Base-by-base conservation (phyloP, 2,329 filamentous ascomycete species). In the Paecilomyces dactylethromorphus region DNA sequence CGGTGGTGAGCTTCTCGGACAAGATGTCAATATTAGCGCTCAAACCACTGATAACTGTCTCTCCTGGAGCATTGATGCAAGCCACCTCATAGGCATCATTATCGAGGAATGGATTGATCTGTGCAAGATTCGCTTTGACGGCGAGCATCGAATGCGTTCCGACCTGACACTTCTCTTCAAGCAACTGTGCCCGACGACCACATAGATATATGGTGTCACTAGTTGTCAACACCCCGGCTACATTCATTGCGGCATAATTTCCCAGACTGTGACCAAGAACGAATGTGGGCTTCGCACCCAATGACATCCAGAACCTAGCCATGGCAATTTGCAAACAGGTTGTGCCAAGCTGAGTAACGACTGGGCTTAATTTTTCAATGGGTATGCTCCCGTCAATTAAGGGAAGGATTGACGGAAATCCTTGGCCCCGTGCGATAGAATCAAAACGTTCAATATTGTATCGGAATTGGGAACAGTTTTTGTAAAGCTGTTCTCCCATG, bases 141-240 rank as follows among this genome's bases (percentile, higher is more conserved):
- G 76, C 76, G 15, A 79, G 67, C 77, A 79, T 79, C 2, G 75
- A 69, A 56, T 78, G 75, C 2, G 75, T 79, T 55, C 74, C 75
- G 49, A 70, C 64, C 12, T 73, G 66, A 60, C 76, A 78, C 58
- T 72, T 69, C 53, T 74, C 66, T 26, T 73, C 71, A 11, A 79
- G 69, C 1, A 79, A 68, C 52, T 74, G 68, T 11, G 76, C 77
- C 4, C 77, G 68, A 24, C 67, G 72, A 22, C 76, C 76, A 54
- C 74, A 71, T 12, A 78, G 63, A 54, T 74, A 76, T 56, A 77
- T 72, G 3, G 73, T 70, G 39, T 77, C 74, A 10, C 68, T 68
- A 21, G 68, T 67, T 5, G 70, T 73, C 18, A 77, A 56, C 6
- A 76, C 69, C 53, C 75, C 75, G 1, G 74, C 72, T 24, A 69